A percentile compares a stretch with the other conserved stretches of the same genome.
Conservation (phyloP, 495 filamentous ascomycete species). For the Hyphodiscus hymeniophilus region DNA sequence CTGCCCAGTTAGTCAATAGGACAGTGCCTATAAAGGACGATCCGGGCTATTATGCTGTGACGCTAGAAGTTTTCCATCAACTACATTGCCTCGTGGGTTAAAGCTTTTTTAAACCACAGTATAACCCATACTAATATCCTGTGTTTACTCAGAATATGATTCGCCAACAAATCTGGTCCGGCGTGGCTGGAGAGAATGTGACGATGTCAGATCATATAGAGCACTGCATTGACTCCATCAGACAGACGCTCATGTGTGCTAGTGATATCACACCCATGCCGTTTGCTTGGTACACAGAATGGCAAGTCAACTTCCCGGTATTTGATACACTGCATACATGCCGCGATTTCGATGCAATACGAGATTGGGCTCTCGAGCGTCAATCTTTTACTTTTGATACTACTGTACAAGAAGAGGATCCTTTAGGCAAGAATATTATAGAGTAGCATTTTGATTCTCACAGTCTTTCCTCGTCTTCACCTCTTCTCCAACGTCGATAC, state of each 20-base stretch:
- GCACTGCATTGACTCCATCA: conserved; percentile 24
- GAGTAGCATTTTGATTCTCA: not conserved
- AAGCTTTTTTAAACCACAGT: not conserved
- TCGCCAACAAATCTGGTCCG: conserved; percentile 5
- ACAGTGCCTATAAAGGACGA: conserved; percentile 14
- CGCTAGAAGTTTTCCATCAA: conserved; percentile 25
- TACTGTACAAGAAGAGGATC: conserved; percentile 1
- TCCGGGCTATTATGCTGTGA: conserved; percentile 17
- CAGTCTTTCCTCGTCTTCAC: not conserved
- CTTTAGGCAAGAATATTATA: not conserved
- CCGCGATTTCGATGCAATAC: conserved; percentile 18
- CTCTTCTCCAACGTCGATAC: not conserved
- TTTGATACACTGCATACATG: conserved; percentile 12
- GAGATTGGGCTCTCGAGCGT: conserved; percentile 18
- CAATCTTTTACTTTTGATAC: conserved; percentile 1
- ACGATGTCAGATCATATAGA: conserved; percentile 17
- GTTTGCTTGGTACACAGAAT: conserved; percentile 11
- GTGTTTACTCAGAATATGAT: conserved; percentile 8
- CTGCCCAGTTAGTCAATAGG: conserved; percentile 12
- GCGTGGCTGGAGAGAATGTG: conserved; percentile 1
- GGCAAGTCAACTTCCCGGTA: not conserved
- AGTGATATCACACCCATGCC: conserved; percentile 17
- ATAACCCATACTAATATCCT: not conserved
- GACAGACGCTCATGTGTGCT: conserved; percentile 23
- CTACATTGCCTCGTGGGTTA: conserved; percentile 23